Conservation (phyloP, 805 yeast species). For the Metschnikowia continentalis region DNA sequence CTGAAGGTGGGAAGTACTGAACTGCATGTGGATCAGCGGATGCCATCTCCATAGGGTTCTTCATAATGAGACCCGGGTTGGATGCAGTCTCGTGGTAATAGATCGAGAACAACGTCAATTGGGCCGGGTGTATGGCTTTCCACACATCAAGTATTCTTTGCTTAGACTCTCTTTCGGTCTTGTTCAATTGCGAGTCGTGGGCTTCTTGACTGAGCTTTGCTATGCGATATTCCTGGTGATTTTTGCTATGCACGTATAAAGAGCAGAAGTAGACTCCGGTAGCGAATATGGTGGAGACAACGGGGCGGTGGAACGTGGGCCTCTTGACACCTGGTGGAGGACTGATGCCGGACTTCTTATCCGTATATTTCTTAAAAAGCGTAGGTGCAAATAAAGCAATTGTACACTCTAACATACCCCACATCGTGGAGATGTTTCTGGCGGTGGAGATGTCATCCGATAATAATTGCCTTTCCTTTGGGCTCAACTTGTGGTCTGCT, state of each 20-base stretch:
- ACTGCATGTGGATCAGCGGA: constrained; percentile 27
- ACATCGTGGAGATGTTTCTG: constrained; percentile 30
- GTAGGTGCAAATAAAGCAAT: constrained; percentile 41
- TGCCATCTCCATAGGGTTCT: constrained; percentile 48
- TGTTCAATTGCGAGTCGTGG: constrained; percentile 20
- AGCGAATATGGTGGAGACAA: constrained; percentile 31
- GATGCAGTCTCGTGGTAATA: constrained; percentile 51
- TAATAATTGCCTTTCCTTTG: constrained; percentile 40
- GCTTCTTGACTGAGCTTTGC: constrained; percentile 31
- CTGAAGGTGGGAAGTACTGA: constrained; percentile 21
- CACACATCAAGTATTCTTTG: constrained; percentile 27
- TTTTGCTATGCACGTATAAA: constrained; percentile 9
- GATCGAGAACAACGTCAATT: constrained; percentile 38
- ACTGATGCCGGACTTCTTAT: constrained; percentile 5
- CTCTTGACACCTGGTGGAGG: background rate
- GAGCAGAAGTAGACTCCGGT: constrained; percentile 25
- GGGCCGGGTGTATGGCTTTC: constrained; percentile 31
- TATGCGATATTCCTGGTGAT: constrained; percentile 21
- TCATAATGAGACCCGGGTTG: constrained; percentile 49
- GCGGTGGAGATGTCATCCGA: constrained; percentile 35
- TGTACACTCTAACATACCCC: constrained; percentile 40
- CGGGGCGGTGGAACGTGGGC: constrained; percentile 28
- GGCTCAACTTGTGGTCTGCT: constrained; percentile 40
- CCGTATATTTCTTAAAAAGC: constrained; percentile 19
- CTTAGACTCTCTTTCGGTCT: constrained; percentile 11